These are phyloP conservation scores for Clavaria fumosa DNA, from an alignment of 768 basidiomycete genomes.

Conservation along the genomic window DNA sequence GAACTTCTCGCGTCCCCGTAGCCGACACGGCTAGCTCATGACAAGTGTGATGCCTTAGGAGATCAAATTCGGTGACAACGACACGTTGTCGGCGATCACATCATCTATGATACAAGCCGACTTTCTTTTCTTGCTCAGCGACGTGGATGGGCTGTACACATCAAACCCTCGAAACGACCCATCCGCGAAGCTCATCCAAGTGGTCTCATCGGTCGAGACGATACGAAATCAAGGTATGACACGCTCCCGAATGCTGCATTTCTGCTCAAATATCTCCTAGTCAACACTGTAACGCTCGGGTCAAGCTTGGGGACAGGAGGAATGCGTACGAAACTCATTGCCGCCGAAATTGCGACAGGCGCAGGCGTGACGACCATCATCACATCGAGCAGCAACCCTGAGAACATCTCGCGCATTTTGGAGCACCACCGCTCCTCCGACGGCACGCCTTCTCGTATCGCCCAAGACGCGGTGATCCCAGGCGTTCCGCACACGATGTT, in stretches of 20 bases:
- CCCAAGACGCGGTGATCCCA: slow-evolving; percentile 10
- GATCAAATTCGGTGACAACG: slow-evolving; percentile 99
- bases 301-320: slow-evolving; percentile 93
- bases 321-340: slow-evolving; percentile 98
- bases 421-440: slow-evolving; percentile 28
- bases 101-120: slow-evolving; percentile 97
- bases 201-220: slow-evolving; percentile 67
- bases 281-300: slow-evolving; percentile 85
- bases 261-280: slow-evolving; percentile 24
- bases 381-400: slow-evolving; percentile 66
- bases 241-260: neutral
- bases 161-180: slow-evolving; percentile 90
- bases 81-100: slow-evolving; percentile 93
- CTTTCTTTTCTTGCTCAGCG: slow-evolving; percentile 89
- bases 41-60: too few species aligned
- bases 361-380: slow-evolving; percentile 91
- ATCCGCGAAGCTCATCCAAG: slow-evolving; percentile 59
- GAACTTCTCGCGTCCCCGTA: too few species aligned
- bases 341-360: slow-evolving; percentile 91
- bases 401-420: slow-evolving; percentile 66
- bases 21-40: too few species aligned
- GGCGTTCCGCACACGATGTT: slow-evolving; percentile 70
- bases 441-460: neutral
- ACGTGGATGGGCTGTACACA: slow-evolving; percentile 92
- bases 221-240: slow-evolving; percentile 66